Conservation (phyloP, 1,284 basidiomycete species). For the Malassezia brasiliensis region DNA sequence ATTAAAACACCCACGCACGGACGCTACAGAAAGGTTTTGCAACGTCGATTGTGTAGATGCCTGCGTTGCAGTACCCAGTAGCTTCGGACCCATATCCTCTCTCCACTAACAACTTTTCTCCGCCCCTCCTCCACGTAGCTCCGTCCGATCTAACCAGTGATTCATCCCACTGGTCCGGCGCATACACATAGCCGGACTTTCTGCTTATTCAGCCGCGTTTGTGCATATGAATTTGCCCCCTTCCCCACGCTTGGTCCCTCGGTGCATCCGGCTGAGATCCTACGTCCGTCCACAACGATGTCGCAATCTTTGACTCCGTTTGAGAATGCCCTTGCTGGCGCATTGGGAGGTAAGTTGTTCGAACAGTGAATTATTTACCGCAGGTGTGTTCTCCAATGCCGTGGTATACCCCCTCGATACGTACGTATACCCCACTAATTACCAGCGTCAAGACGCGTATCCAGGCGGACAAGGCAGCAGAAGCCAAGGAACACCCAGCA, state of each 20-base stretch:
- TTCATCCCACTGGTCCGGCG: background rate
- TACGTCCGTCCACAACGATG: background rate
- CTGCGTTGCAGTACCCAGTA: background rate
- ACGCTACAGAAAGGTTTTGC: background rate
- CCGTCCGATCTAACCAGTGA: background rate
- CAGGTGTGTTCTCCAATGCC: slow-evolving; percentile 45
- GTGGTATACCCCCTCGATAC: slow-evolving; percentile 89
- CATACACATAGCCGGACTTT: background rate
- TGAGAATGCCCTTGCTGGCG: slow-evolving; percentile 84
- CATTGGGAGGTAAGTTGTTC: slow-evolving; percentile 67
- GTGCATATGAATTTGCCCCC: background rate
- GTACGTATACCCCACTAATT: slow-evolving; percentile 44
- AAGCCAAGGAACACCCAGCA: slow-evolving; percentile 47
- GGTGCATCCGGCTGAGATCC: background rate
- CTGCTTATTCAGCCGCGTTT: background rate
- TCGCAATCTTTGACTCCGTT: slow-evolving; percentile 66
- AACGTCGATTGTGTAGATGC: background rate
- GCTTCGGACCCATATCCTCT: too few species aligned
- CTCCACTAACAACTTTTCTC: background rate
- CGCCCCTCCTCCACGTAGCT: background rate
- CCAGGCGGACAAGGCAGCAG: slow-evolving; percentile 56
- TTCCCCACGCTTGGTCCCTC: background rate
- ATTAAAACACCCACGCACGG: slow-evolving; percentile 24
- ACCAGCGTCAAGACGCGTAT: slow-evolving; percentile 86
- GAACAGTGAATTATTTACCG: background rate